Base-by-base conservation (phyloP, 176 grass and related monocot species). In the Phragmites australis region DNA sequence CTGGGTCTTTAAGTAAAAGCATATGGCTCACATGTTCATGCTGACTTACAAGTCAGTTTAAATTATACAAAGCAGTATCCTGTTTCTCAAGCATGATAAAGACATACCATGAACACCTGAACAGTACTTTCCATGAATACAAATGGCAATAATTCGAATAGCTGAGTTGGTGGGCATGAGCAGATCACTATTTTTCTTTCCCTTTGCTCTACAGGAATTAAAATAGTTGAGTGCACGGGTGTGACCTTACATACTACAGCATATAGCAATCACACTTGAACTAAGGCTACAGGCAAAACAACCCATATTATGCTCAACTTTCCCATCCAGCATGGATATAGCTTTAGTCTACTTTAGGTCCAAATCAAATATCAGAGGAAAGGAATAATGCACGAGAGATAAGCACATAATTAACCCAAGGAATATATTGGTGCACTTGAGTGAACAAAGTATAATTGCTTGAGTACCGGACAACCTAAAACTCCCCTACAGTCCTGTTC, bases 81-180 rank as follows among this genome's bases (percentile, higher is more conserved):
- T 50, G 39, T 78, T 32, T 43, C 43, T 40, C 43, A 60, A 12
- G 31, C 42, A 87, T 9, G 42, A 43, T 9, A 81, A 75, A n/a
- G 27, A 9, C 12, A 1, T 18, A 56, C 34, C 3, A 32, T 16
- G 12, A 59, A 84, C 29, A 22, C 15, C 9, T 65, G 10, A 84
- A 40, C 27, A 45, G 41, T 26, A 31, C 6, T 25, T 30, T 54
- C 14, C 4, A 4, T 37, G 7, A 7, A 48, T 41, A n/a, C n/a
- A 53, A 65, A 18, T 9, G 6, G 58, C 0, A 30, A 17, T 47
- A 50, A 31, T 67, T 40, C 61, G 52, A 81, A 27, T 12, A 17
- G 66, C 25, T 72, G 14, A 30, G 3, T 44, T 74, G 16, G 8
- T 56, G 25, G 8, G 14, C 13, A 34, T 65, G 26, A 86, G 32